Base-by-base conservation (phyloP, 2,329 filamentous ascomycete genomes). In the Diaporthe ilicicola region DNA sequence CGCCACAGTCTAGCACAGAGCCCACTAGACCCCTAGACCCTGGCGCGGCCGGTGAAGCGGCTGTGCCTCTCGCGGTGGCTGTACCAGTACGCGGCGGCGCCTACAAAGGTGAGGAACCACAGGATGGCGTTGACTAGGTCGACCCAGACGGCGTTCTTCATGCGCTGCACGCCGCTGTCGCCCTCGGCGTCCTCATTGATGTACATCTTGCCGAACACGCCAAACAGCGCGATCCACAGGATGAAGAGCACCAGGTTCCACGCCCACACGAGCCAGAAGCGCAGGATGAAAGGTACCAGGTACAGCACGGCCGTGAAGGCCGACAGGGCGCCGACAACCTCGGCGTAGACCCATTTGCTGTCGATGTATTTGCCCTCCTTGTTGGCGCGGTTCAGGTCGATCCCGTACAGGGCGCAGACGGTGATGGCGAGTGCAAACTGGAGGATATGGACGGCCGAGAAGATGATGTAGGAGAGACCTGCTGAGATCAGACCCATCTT, bases 61-160 rank as follows among this genome's bases (percentile, higher is more conserved):
- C 84, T 86, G 73, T 84, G 83, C 39, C 81, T 81, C 59, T 88
- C 83, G 56, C 87, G 84, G 76, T 88, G 83, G 72, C 81, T 83
- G 79, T 84, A 89, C 86, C 90, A 94, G 78, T 91, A 88, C 1
- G 85, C 78, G 17, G 84, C 83, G 17, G 87, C 84, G 34, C 86
- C 88, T 15, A 87, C 71, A 4, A 88, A 86, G 3, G 89, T 90
- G 56, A 91, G 80, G 62, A 94, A 82, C 94, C 94, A 97, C 64
- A 97, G 84, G 17, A 94, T 78, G 79, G 94, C 88, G 79, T 92
- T 93, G 56, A 88, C 84, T 64, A 97, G 81, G 79, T 95, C 92
- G 55, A 97, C 86, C 93, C 93, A 97, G 19, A 96, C 93, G 6
- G 94, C 93, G 78, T 91, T 90, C 83, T 94, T 94, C 94, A 97